Conservation (phyloP, 139 green algal species). For the Tetraselmis chui region DNA sequence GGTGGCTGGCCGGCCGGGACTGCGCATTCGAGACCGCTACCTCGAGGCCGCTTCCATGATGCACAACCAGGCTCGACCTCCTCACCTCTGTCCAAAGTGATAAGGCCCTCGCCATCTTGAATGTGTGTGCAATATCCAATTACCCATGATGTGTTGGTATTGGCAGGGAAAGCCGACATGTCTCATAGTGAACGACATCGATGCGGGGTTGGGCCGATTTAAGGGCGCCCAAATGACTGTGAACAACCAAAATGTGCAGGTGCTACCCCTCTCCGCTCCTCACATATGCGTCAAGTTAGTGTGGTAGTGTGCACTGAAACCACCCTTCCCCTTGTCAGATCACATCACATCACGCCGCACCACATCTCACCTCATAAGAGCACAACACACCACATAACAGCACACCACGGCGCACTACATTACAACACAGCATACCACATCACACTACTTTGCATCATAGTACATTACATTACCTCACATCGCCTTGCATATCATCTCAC, state of each 20-base stretch:
- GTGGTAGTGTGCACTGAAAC: too few relatives aligned
- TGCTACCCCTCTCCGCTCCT: neutral
- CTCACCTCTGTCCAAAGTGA: too few relatives aligned
- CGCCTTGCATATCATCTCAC: neutral
- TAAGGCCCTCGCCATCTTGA: too few relatives aligned
- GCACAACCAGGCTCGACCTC: neutral
- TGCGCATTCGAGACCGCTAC: slow-evolving; percentile 78
- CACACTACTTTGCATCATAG: neutral
- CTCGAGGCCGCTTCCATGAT: slow-evolving; percentile 30
- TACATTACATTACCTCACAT: neutral
- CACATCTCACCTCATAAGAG: neutral
- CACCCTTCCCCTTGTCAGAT: too few relatives aligned
- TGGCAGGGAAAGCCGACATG: slow-evolving; percentile 66
- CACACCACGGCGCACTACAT: neutral
- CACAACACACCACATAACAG: neutral
- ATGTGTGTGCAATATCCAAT: too few relatives aligned
- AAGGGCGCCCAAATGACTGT: slow-evolving; percentile 2
- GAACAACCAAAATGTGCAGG: neutral
- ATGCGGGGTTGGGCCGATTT: slow-evolving; percentile 75
- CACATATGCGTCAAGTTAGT: too few relatives aligned
- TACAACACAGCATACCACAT: neutral
- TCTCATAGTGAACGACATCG: slow-evolving; percentile 90
- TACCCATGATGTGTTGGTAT: too few relatives aligned
- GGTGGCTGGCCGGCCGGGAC: slow-evolving; percentile 44
- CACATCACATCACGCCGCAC: neutral